These are phyloP conservation scores for Dothiorella sarmentorum DNA, from an alignment of 2,329 filamentous ascomycete species.

Conservation along the genomic window DNA sequence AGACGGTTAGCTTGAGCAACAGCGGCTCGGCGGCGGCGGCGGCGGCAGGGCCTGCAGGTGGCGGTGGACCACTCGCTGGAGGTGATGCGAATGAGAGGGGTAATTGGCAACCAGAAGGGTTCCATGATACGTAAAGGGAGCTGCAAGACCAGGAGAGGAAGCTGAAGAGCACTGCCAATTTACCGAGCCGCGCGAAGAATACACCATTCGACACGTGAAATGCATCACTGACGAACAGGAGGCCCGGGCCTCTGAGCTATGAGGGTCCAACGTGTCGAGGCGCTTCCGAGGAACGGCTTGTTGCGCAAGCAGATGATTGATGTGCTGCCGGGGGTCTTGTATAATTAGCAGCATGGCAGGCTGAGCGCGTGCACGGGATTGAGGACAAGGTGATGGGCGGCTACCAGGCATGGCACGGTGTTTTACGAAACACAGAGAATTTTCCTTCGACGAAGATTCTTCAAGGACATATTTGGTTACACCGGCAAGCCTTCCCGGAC, in stretches of 20 bases:
- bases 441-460: neutral
- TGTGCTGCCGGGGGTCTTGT: neutral
- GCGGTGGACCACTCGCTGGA: conserved; percentile 27
- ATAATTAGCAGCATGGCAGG: conserved; percentile 7
- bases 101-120: conserved; percentile 38
- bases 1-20: conserved; percentile 42
- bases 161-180: conserved; percentile 4
- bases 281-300: neutral
- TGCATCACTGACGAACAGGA: conserved; percentile 3
- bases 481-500: conserved; percentile 1
- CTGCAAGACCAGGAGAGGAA: neutral
- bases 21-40: conserved; percentile 25
- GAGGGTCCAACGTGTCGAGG: neutral
- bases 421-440: neutral
- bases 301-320: neutral
- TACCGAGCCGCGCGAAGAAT: conserved; percentile 6
- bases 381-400: neutral
- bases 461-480: neutral
- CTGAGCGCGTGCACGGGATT: neutral
- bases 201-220: conserved; percentile 8
- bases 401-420: neutral
- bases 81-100: conserved; percentile 22
- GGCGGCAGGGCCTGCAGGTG: conserved; percentile 31
- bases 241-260: neutral
- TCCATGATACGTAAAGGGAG: conserved; percentile 25